Conservation (phyloP, 257 asterid genomes). For the Marsdenia floribunda region DNA sequence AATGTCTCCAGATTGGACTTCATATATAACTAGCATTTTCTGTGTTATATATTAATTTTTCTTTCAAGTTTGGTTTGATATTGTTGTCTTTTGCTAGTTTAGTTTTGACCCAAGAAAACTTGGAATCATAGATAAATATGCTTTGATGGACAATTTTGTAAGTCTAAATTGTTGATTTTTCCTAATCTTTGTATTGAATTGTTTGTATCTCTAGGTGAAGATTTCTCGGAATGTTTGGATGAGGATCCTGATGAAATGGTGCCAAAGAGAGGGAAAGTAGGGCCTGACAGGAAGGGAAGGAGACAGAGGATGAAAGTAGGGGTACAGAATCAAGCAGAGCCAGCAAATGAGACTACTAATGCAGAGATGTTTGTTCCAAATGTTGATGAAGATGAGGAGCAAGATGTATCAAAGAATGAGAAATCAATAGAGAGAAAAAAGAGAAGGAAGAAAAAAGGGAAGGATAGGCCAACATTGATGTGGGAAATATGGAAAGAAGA, state of each 20-base stretch:
- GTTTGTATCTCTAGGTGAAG: conserved; percentile 11
- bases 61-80: background rate
- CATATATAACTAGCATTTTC: background rate
- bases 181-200: background rate
- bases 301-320: background rate
- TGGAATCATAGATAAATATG: background rate
- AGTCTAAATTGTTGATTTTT: background rate
- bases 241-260: background rate
- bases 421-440: conserved; percentile 26
- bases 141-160: background rate
- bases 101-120: background rate
- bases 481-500: conserved; percentile 81
- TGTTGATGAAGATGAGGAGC: background rate
- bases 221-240: background rate
- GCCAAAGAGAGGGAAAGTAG: conserved; percentile 15
- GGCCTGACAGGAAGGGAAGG: conserved; percentile 4
- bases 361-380: background rate
- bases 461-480: conserved; percentile 44
- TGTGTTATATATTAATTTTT: background rate
- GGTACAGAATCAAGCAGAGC: background rate
- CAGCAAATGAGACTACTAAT: background rate
- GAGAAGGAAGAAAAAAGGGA: conserved; percentile 41
- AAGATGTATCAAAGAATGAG: conserved; percentile 1
- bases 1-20: background rate
- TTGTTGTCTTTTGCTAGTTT: background rate